Evolutionary conservation across 1,284 basidiomycete genomes (phyloP).

Genomic region (Grifola frondosa): DNA sequence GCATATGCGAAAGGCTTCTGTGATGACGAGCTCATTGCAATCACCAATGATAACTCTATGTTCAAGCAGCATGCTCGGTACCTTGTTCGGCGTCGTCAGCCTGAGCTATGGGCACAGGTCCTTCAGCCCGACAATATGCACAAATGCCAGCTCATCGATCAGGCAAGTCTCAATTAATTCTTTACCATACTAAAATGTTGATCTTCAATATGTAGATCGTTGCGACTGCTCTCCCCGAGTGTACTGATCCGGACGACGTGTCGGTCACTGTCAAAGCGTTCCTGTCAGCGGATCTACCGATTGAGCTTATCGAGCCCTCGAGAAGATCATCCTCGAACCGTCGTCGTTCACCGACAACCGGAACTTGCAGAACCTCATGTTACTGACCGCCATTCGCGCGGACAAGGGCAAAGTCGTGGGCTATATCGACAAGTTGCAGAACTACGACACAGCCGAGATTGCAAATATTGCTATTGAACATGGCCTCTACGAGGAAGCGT

Average conservation of each 20-base stretch:
- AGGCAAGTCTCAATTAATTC: constrained; percentile 55
- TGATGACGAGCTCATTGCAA: constrained; percentile 93
- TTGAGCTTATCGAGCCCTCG: constrained; percentile 93
- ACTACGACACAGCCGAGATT: constrained; percentile 93
- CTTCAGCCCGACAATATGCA: constrained; percentile 88
- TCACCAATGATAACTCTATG: constrained; percentile 99
- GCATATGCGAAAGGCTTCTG: constrained; percentile 99
- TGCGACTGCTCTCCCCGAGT: constrained; percentile 93
- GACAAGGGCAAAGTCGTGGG: constrained; percentile 98
- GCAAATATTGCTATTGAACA: constrained; percentile 96
- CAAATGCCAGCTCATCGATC: constrained; percentile 91
- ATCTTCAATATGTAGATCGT: constrained; percentile 55
- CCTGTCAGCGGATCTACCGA: constrained; percentile 93
- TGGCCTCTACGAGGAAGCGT: constrained; percentile 92
- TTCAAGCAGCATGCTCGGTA: constrained; percentile 99
- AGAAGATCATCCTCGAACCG: constrained; percentile 97
- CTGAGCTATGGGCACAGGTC: constrained; percentile 96
- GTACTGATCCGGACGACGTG: constrained; percentile 97
- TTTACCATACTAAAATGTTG: neutral
- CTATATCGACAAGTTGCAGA: constrained; percentile 95
- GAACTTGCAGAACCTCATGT: constrained; percentile 90
- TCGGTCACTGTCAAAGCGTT: constrained; percentile 98
- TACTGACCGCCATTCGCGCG: constrained; percentile 94
- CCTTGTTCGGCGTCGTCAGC: constrained; percentile 92
- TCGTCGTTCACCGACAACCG: constrained; percentile 98